Conservation (phyloP, 495 filamentous ascomycete genomes). For the Evernia prunastri region DNA sequence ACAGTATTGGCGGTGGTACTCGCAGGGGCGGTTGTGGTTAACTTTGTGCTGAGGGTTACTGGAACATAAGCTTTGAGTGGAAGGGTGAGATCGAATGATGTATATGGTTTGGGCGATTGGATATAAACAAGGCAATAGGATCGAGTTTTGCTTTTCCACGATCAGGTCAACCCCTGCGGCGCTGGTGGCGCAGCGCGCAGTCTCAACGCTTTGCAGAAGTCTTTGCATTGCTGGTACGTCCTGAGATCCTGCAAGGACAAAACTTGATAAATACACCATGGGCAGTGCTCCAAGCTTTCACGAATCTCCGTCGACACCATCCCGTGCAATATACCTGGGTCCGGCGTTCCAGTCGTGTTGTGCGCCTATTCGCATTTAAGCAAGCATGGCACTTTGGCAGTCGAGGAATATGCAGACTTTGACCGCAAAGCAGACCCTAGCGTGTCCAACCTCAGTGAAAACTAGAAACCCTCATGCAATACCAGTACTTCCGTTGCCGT, state of each 20-base stretch:
- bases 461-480: not conserved
- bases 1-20: slow-evolving; percentile 81
- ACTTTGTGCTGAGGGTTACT: slow-evolving; percentile 78
- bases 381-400: too few species aligned
- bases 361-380: not conserved
- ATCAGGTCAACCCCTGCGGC: too few species aligned
- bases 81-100: not conserved
- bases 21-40: slow-evolving; percentile 80
- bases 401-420: not conserved
- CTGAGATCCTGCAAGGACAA: not conserved
- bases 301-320: not conserved
- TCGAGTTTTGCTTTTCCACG: not conserved
- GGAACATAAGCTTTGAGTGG: slow-evolving; percentile 9
- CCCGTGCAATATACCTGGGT: not conserved
- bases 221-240: not conserved
- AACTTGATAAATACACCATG: not conserved
- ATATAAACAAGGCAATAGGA: not conserved
- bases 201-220: not conserved
- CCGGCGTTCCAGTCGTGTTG: not conserved
- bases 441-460: not conserved
- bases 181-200: not conserved
- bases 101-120: not conserved
- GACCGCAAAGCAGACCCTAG: not conserved
- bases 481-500: not conserved
- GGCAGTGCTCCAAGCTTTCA: not conserved